Evolutionary conservation across 352 stramenopile species (phyloP), one percentile per base, ranked within the genome.

Genomic region (Pythium coloratum): DNA sequence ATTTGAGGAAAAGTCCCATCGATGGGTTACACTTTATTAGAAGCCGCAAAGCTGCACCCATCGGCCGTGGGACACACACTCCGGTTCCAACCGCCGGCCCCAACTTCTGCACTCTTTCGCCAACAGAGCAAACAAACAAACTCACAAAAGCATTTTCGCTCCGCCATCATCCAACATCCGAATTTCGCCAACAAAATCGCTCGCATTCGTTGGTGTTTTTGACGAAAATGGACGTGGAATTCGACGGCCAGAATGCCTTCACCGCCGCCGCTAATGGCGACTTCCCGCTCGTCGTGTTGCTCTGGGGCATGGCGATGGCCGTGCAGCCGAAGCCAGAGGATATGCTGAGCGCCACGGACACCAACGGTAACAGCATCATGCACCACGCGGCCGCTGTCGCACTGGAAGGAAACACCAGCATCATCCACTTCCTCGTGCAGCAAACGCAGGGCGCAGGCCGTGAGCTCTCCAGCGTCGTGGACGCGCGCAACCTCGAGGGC

Each of bases 231-330:
- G 72, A 85, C 56, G 77, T 91, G 55, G 53, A 80, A 59, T 94
- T 89, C 76, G 76, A 90, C 59, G 84, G 82, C 3, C 84, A 90
- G 73, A 87, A 88, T 55, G 84, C 78, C 33, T 92, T 92, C 67
- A 76, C 74, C n/a, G 86, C 86, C 6, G 80, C 81, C 13, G 80
- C 82, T 24, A 92, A 92, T 68, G 86, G 86, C 30, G 84, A 95
- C 68, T 95, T 95, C 59, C 87, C 87, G 51, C 84, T 95, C 14
- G 82, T 95, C 18, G 87, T 95, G 55, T 72, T 95, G 60, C 73
- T 95, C 5, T 95, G 87, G 87, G 86, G 87, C 10, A 95, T 95
- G 84, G 82, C 84, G 6, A 85, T 91, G 72, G 86, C 84, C 9
- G 72, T 75, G 71, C 80, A 87, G 55, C 83, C 81, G 3, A 42